These are phyloP conservation scores for Venturiaceae sp. DNA, from an alignment of 2,329 filamentous ascomycete genomes.

Conservation along the genomic window DNA sequence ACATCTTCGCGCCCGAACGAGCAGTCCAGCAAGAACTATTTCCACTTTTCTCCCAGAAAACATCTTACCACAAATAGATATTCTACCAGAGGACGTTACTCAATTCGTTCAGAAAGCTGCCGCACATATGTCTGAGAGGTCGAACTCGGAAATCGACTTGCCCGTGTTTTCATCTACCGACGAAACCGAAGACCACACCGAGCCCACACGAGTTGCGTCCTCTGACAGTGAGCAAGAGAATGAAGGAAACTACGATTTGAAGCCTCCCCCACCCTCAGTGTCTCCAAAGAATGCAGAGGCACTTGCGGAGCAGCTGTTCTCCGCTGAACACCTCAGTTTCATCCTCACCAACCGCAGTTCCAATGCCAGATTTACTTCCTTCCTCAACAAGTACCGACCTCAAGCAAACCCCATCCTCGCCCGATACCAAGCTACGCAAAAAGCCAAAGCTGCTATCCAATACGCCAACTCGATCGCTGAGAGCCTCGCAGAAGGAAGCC, in stretches of 20 bases:
- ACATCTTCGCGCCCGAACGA: not conserved
- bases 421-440: constrained; percentile 29
- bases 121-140: not conserved
- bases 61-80: not conserved
- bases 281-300: not conserved
- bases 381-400: constrained; percentile 29
- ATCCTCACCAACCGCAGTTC: constrained; percentile 28
- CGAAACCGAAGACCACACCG: not conserved
- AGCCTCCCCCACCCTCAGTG: not conserved
- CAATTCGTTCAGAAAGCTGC: not conserved
- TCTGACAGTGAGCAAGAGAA: not conserved
- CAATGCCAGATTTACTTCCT: constrained; percentile 25
- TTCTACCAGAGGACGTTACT: not conserved
- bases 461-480: constrained; percentile 33
- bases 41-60: not conserved
- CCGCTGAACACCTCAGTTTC: constrained; percentile 30
- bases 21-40: not conserved
- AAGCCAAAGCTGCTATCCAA: constrained; percentile 31
- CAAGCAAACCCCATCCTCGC: constrained; percentile 22
- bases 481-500: not conserved
- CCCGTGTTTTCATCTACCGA: not conserved
- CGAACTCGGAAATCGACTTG: not conserved
- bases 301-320: constrained; percentile 25
- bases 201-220: not conserved
- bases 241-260: not conserved